These are phyloP conservation scores for Brasilioporus rufonigricans DNA, from an alignment of 768 basidiomycete species.

Conservation along the genomic window DNA sequence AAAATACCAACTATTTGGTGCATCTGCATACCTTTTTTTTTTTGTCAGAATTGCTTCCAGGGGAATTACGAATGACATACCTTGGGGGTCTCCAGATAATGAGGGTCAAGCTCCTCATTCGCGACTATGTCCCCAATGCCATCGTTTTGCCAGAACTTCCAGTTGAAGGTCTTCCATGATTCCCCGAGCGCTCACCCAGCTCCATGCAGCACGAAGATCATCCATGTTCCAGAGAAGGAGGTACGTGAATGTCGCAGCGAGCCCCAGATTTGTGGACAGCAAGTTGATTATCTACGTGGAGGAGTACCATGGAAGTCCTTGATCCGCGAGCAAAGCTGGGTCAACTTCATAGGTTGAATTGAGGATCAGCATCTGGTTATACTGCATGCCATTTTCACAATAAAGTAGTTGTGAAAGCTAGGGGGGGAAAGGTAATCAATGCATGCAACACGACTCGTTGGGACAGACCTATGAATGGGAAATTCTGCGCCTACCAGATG, in stretches of 20 bases:
- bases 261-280: slow-evolving; percentile 26
- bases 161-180: slow-evolving; percentile 29
- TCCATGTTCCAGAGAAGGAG: slow-evolving; percentile 52
- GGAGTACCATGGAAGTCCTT: slow-evolving; percentile 35
- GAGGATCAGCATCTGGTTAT: slow-evolving; percentile 53
- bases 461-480: slow-evolving; percentile 53
- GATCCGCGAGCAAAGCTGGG: slow-evolving; percentile 5
- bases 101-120: slow-evolving; percentile 47
- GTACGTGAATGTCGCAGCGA: slow-evolving; percentile 49
- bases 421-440: slow-evolving; percentile 5
- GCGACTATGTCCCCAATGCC: slow-evolving; percentile 30
- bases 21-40: slow-evolving; percentile 36
- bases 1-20: slow-evolving; percentile 36
- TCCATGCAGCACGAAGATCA: slow-evolving; percentile 47
- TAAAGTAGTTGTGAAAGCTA: slow-evolving; percentile 49
- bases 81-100: slow-evolving; percentile 49
- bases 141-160: slow-evolving; percentile 36
- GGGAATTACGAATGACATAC: slow-evolving; percentile 27
- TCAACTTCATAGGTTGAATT: slow-evolving; percentile 53
- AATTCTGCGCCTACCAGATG: slow-evolving; percentile 55
- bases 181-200: slow-evolving; percentile 36
- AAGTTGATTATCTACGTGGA: slow-evolving; percentile 23
- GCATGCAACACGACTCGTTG: not conserved
- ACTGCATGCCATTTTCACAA: slow-evolving; percentile 50
- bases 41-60: not conserved